Evolutionary conservation across 2,329 filamentous ascomycete species (phyloP).

Genomic region (Boeremia exigua): DNA sequence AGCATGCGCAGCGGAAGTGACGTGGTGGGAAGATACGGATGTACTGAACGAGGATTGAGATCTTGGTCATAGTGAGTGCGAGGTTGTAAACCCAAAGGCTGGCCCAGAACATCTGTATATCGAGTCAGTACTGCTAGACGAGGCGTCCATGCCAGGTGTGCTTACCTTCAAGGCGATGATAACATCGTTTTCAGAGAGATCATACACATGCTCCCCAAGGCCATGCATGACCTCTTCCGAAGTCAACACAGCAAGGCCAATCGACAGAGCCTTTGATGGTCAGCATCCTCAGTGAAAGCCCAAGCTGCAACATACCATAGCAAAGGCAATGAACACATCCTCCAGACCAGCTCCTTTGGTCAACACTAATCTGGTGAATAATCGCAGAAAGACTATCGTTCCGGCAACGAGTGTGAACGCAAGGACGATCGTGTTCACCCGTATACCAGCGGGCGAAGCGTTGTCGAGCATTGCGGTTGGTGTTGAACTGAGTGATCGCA

Average conservation of each 20-base stretch:
- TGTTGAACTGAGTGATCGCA: background rate
- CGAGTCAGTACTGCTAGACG: background rate
- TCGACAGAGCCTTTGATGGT: conserved; percentile 30
- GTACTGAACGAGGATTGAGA: conserved; percentile 43
- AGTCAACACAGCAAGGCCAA: conserved; percentile 36
- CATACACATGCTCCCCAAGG: conserved; percentile 30
- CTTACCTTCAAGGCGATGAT: conserved; percentile 23
- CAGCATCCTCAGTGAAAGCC: background rate
- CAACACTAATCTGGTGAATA: conserved; percentile 39
- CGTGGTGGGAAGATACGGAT: conserved; percentile 38
- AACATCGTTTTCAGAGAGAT: conserved; percentile 12
- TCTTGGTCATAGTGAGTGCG: conserved; percentile 39
- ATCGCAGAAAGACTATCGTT: conserved; percentile 36
- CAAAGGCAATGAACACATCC: conserved; percentile 39
- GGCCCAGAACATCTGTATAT: conserved; percentile 43
- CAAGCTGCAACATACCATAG: conserved; percentile 34
- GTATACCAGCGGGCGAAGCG: conserved; percentile 37
- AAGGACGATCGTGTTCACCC: conserved; percentile 40
- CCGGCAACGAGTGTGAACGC: conserved; percentile 42
- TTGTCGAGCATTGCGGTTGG: conserved; percentile 18
- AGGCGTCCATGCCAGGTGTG: background rate
- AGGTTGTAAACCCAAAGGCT: conserved; percentile 44
- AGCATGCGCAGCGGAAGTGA: conserved; percentile 38
- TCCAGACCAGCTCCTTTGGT: conserved; percentile 34
- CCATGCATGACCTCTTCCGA: conserved; percentile 41